Base-by-base conservation (phyloP, 345 rosid genomes). In the Salix udensis region DNA sequence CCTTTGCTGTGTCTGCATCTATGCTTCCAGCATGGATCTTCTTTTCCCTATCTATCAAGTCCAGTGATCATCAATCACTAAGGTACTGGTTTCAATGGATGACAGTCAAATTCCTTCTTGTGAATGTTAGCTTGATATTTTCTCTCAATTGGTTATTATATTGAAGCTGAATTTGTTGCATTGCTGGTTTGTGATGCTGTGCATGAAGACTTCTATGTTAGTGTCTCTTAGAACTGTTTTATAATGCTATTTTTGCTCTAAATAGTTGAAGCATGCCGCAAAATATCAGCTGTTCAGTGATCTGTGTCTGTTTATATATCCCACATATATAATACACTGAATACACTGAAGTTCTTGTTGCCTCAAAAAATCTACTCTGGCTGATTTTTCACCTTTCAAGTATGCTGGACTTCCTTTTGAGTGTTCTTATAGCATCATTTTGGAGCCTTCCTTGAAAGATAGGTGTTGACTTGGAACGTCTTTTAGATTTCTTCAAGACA, bases 21-120 rank as follows among this genome's bases (percentile, higher is more conserved):
- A 93, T 96, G 99, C 88, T 93, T 80, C 84, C 86, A 74, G 89
- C 94, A 19, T 91, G 99, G 99, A 87, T 90, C 75, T 78, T 78
- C 80, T 92, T 87, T 82, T 77, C 86, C 78, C n/a, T 84, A 12
- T 82, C 88, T 50, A 71, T 78, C 76, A 89, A 87, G 81, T 84
- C 83, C 48, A 83, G 73, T 81, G 89, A 88, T 77, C 80, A 53
- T 77, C 83, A 81, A 76, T 85, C 92, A 68, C 42, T 85, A 76
- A 87, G 94, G 99, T 96, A 86, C 40, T 71, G 26, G 18, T 71
- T 67, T 77, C 48, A 58, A 77, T 71, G 44, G 37, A 34, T 50
- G 37, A 23, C 8, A 44, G 37, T 69, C 67, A 70, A 48, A n/a
- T 30, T 62, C 52, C 53, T 76, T 69, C 34, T 60, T 44, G 16